Base-by-base conservation (phyloP, 257 asterid species). In the Ocimum tenuiflorum region DNA sequence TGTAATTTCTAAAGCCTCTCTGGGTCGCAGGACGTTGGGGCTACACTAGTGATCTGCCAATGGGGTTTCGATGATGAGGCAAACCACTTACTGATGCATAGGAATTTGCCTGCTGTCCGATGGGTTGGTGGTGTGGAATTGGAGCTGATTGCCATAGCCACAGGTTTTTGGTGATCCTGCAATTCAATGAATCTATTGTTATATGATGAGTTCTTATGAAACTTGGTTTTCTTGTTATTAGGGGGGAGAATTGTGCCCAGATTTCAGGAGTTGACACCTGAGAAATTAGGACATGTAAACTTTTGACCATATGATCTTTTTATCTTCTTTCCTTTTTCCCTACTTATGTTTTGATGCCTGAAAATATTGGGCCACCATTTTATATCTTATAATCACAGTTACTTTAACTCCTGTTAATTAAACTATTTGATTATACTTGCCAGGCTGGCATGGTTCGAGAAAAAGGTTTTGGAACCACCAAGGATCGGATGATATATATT, bases 41-140 rank as follows among this genome's bases (percentile, higher is more conserved):
- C 98, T 63, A 84, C 95, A 19, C 74, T 92, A 77, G 98, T 92
- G 29, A 92, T 92, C 78, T 92, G 97, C 72, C 98, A 92, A 65
- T 92, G 98, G 98, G 98, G 98, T 60, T 92, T 92, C 72, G 98
- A 92, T 66, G 98, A 92, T 72, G 98, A 92, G 73, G 98, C 98
- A 60, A 92, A 92, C 74, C 98, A 92, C 83, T 78, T 92, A 50
- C 47, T 92, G 67, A 89, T 92, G 98, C 85, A 87, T 38, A 87
- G 98, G 75, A 78, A 92, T 58, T 74, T 92, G 76, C 98, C 98
- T 54, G 98, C 98, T 76, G 88, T 89, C 35, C 81, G 97, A 61
- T 92, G 98, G 98, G 98, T 89, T 48, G 98, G 98, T 72, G 98
- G 98, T 20, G 98, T 92, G 20, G 98, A 92, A 79, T 69, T 92